Percentiles rank a stretch among this genome's conserved stretches.
phyloP scores from a whole-genome alignment of 345 rosid species.

The Leavenworthia alabamica region DNA sequence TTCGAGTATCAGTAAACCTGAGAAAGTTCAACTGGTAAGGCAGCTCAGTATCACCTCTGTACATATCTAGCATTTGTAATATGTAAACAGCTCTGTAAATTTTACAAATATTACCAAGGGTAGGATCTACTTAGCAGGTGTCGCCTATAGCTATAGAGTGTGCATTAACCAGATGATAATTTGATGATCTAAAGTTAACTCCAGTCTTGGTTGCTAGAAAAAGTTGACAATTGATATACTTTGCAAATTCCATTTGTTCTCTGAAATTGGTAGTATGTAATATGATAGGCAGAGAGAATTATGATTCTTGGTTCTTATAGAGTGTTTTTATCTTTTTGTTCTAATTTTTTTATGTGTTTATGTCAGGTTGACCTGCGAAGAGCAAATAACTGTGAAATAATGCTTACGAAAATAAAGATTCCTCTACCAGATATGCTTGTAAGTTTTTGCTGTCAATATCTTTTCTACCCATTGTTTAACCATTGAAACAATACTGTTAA shows the following conservation, averaged over 20 bases:
- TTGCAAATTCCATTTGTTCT: background rate
- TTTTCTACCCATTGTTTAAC: constrained; percentile 20
- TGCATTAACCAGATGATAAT: background rate
- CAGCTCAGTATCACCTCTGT: constrained; percentile 20
- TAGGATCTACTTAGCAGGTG: background rate
- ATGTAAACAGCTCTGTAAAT: background rate
- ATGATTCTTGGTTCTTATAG: background rate
- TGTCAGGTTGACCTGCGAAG: constrained; percentile 90
- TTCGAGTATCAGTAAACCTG: constrained; percentile 75
- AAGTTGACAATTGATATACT: background rate
- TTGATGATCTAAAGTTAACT: constrained; percentile 1
- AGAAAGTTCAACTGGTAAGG: constrained; percentile 89
- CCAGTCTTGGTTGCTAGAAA: background rate
- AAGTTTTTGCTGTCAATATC: constrained; percentile 36
- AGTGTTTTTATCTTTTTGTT: background rate
- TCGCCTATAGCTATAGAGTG: background rate
- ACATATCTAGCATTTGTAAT: background rate
- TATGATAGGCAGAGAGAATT: background rate
- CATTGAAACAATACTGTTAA: background rate
- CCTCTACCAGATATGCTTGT: constrained; percentile 94
- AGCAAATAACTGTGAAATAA: constrained; percentile 97
- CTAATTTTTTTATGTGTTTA: constrained; percentile 7
- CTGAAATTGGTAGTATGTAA: background rate
- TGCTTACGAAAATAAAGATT: constrained; percentile 90
- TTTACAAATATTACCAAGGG: background rate